Evolutionary conservation across 2,329 filamentous ascomycete species (phyloP).

Genomic region (Fusarium veterinarium): DNA sequence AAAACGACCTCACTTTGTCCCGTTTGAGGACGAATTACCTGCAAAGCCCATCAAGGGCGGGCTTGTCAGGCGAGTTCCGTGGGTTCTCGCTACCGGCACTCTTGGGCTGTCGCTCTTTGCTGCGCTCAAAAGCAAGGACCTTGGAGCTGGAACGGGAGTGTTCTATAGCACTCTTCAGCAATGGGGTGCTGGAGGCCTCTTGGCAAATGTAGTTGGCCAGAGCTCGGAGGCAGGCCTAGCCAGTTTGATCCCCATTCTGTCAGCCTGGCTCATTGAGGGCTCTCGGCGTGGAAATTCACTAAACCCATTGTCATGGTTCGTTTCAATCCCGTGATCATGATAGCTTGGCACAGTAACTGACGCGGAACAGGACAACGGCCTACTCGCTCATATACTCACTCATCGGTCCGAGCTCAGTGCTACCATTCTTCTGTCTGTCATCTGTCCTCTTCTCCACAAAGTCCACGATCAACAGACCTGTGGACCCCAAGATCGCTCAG

Average conservation of each 20-base stretch:
- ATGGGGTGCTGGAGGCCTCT: background rate
- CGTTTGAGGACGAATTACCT: background rate
- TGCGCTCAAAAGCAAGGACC: fast-evolving
- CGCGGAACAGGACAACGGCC: fast-evolving
- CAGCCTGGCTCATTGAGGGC: fast-evolving
- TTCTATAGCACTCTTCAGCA: fast-evolving
- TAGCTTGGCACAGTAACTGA: fast-evolving
- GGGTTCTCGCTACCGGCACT: background rate
- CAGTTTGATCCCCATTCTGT: background rate
- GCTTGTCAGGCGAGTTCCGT: background rate
- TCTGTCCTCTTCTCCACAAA: background rate
- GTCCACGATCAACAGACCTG: background rate
- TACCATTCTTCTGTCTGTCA: background rate
- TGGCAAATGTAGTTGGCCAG: background rate
- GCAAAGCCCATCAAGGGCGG: background rate
- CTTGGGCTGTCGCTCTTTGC: background rate
- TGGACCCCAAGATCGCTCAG: background rate
- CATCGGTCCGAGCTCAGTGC: background rate
- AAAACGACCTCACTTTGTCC: background rate
- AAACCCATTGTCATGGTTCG: background rate
- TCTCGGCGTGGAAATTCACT: background rate
- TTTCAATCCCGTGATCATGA: fast-evolving
- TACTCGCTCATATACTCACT: background rate
- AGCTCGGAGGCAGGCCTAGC: fast-evolving
- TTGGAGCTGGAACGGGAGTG: background rate